Percentiles rank a stretch among this genome's conserved stretches.
phyloP scores from a whole-genome alignment of 495 filamentous ascomycete species.

The Podospora fimiseda region DNA sequence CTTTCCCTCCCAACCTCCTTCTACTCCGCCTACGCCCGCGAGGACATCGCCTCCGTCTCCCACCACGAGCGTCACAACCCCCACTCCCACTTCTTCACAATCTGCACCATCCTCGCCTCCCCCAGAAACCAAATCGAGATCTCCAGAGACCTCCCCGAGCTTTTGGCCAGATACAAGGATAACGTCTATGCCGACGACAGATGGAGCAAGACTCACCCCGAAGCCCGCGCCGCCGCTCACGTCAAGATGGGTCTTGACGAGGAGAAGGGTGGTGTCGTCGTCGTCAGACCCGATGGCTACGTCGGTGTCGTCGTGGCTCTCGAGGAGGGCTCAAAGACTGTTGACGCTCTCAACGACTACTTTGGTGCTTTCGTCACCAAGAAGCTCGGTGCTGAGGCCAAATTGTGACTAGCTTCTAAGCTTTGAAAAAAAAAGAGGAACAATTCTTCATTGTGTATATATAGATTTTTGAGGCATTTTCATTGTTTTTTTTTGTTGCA shows the following conservation, averaged over 20 bases:
- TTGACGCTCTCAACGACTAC: conserved; percentile 76
- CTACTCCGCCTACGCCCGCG: conserved; percentile 55
- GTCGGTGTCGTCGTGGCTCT: conserved; percentile 68
- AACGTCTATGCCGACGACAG: conserved; percentile 85
- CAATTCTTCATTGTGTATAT: too few relatives aligned
- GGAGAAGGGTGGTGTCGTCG: conserved; percentile 67
- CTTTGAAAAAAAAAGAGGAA: too few relatives aligned
- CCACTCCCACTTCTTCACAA: conserved; percentile 71
- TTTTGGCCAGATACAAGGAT: conserved; percentile 67
- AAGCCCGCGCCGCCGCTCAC: conserved; percentile 68
- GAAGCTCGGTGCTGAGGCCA: conserved; percentile 23
- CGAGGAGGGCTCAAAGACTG: conserved; percentile 67
- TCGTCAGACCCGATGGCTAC: conserved; percentile 82
- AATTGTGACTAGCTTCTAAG: conserved; percentile 11
- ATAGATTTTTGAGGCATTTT: too few relatives aligned
- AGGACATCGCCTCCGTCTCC: conserved; percentile 57
- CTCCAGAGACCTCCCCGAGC: conserved; percentile 53
- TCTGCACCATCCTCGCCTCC: conserved; percentile 66
- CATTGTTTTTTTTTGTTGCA: too few relatives aligned
- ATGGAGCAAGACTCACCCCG: conserved; percentile 62
- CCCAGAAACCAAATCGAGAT: conserved; percentile 60
- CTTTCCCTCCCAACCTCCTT: conserved; percentile 62
- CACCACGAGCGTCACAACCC: conserved; percentile 80
- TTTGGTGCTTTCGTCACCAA: conserved; percentile 61
- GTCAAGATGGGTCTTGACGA: conserved; percentile 77